Percentiles rank a stretch among this genome's conserved stretches.
Evolutionary conservation across 371 early-diverging fungal genomes (phyloP).

Genomic region (Lichtheimia ornata): DNA sequence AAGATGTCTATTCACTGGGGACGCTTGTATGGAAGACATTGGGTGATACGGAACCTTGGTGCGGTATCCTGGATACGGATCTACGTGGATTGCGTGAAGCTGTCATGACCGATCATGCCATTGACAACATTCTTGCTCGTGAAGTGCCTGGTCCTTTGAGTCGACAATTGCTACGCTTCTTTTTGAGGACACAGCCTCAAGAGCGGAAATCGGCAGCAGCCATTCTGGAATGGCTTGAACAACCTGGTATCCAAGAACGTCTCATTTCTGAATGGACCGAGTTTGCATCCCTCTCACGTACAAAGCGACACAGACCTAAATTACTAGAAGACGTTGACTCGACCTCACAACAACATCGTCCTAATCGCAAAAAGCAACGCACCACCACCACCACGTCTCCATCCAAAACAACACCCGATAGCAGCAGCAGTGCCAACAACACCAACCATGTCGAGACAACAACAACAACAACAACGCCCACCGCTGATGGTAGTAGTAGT

Average conservation of each 20-base stretch:
- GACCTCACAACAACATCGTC: no score
- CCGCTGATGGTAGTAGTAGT: no score
- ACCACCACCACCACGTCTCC: no score
- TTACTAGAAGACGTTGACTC: no score
- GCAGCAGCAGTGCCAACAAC: no score
- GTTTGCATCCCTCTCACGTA: slow-evolving; percentile 32
- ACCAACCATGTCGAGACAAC: no score
- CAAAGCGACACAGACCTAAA: slow-evolving; percentile 23
- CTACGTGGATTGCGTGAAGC: slow-evolving; percentile 55
- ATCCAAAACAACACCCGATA: no score
- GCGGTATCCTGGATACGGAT: slow-evolving; percentile 62
- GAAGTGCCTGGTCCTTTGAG: slow-evolving; percentile 52
- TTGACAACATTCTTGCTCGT: slow-evolving; percentile 48
- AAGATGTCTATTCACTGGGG: slow-evolving; percentile 68
- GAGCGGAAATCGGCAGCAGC: slow-evolving; percentile 47
- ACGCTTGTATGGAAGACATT: slow-evolving; percentile 68
- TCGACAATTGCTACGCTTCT: slow-evolving; percentile 43
- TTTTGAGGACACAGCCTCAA: slow-evolving; percentile 46
- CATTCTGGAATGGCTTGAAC: slow-evolving; percentile 41
- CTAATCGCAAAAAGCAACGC: no score
- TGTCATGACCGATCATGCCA: slow-evolving; percentile 51
- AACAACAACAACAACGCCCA: no score
- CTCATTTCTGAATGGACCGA: slow-evolving; percentile 45
- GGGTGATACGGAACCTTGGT: slow-evolving; percentile 66
- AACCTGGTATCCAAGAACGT: slow-evolving; percentile 21